A percentile compares a stretch with the other conserved stretches of the same genome.
These are phyloP conservation scores for Globomyces pollinis-pini DNA, from an alignment of 192 early-diverging fungal genomes.

Conservation along the genomic window DNA sequence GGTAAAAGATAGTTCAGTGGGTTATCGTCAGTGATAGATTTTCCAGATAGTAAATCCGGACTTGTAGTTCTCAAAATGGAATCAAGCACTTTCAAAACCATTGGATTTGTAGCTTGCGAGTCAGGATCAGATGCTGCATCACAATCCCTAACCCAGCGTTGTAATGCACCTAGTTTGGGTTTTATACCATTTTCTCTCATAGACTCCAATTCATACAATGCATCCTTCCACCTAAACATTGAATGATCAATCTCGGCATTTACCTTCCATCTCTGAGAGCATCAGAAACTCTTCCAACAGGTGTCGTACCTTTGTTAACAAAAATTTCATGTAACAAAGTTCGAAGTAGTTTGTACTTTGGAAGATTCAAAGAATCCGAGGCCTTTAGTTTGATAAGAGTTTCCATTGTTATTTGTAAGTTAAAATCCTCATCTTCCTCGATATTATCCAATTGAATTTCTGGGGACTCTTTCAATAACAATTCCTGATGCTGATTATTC, in stretches of 20 bases:
- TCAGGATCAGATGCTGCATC: constrained; percentile 44
- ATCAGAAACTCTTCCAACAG: constrained; percentile 12
- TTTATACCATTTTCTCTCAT: constrained; percentile 40
- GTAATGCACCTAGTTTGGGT: constrained; percentile 53
- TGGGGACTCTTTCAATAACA: too few relatives aligned
- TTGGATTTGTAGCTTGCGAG: constrained; percentile 26
- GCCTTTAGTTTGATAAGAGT: too few relatives aligned
- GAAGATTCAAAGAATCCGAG: neutral
- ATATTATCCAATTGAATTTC: too few relatives aligned
- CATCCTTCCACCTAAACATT: constrained; percentile 43
- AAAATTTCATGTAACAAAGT: neutral
- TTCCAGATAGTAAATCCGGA: constrained; percentile 34
- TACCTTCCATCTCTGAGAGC: constrained; percentile 10
- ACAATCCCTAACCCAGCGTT: constrained; percentile 65
- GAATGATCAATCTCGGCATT: neutral
- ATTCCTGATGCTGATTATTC: too few relatives aligned
- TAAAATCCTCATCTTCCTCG: too few relatives aligned
- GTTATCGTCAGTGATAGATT: constrained; percentile 19
- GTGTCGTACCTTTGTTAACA: neutral
- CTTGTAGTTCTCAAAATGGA: constrained; percentile 57
- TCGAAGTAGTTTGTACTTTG: constrained; percentile 1
- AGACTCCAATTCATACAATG: constrained; percentile 37
- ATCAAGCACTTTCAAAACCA: constrained; percentile 52
- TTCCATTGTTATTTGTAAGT: neutral
- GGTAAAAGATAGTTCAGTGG: constrained; percentile 10